These are phyloP conservation scores for Davidsoniella australis DNA, from an alignment of 2,329 filamentous ascomycete genomes.

Conservation along the genomic window DNA sequence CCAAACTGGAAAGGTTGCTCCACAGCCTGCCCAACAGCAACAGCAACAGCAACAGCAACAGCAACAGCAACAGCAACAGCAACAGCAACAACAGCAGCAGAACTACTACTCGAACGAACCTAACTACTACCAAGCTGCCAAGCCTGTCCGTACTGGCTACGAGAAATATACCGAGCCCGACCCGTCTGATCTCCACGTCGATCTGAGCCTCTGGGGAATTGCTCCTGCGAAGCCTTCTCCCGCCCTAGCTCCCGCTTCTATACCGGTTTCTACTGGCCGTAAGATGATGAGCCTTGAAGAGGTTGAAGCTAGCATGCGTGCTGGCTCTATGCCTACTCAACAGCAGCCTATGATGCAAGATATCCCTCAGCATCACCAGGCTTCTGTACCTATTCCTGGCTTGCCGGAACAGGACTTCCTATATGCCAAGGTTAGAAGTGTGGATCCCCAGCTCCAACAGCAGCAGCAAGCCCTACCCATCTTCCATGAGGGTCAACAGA, in stretches of 20 bases:
- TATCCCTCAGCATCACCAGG: conserved; percentile 10
- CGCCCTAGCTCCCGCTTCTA: conserved; percentile 18
- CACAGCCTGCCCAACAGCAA: conserved; percentile 19
- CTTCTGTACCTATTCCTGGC: conserved; percentile 3
- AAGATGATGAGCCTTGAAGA: conserved; percentile 95
- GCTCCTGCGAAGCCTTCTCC: conserved; percentile 33
- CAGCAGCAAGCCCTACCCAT: conserved; percentile 15
- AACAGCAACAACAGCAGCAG: conserved; percentile 22
- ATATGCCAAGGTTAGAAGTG: conserved; percentile 9
- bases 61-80: conserved; percentile 20
- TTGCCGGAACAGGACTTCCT: conserved; percentile 12
- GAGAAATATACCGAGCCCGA: conserved; percentile 78
- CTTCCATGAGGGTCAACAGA: conserved; percentile 23
- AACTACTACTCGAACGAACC: conserved; percentile 10
- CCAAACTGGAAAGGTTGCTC: conserved; percentile 30
- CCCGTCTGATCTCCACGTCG: conserved; percentile 78
- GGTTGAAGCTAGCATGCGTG: conserved; percentile 82
- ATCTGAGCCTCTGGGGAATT: conserved; percentile 83
- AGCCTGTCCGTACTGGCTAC: conserved; percentile 64
- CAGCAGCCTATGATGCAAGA: conserved; percentile 12
- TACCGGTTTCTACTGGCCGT: conserved; percentile 25
- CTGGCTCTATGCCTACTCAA: conserved; percentile 23
- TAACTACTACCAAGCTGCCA: conserved; percentile 18
- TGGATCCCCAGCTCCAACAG: conserved; percentile 20
- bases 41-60: conserved; percentile 20